Evolutionary conservation across 495 filamentous ascomycete genomes (phyloP), one percentile per base, ranked within the genome.

Genomic region (Aspergillus hancockii): DNA sequence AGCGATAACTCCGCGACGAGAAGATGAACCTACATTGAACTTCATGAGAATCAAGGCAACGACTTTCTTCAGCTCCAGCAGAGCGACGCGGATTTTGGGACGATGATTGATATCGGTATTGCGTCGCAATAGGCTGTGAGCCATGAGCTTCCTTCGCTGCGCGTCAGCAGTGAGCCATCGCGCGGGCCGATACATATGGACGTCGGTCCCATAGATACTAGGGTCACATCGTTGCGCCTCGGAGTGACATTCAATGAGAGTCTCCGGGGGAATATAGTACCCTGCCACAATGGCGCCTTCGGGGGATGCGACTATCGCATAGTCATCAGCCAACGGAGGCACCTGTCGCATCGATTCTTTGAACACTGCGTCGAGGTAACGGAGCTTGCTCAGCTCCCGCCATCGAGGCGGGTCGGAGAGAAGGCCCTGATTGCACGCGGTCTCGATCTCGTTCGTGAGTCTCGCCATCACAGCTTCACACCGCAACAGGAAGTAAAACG

Each of bases 111-210:
- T 19, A 8, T 45, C 52, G 18, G 41, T 25, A 16, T 12, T 36
- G 14, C 61, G 60, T 5, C 55, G 54, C 16, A 64, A 41, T 21
- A 69, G 23, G 9, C 8, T 38, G 18, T 63, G 49, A 3, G 58
- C 38, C 67, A 69, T 66, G 13, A 5, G 7, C 10, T 14, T 18
- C 2, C 51, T 47, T 3, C 46, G 54, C 9, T 41, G 57, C 2
- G 0, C 19, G 34, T 54, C 32, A 8, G 50, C 36, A 32, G 12
- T 45, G 8, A 84, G 70, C 82, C 83, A 86, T 34, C 83, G 64
- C 55, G 81, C 82, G 0, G 84, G 83, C 2, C 77, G 66, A 53
- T 81, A 86, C 3, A 59, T 32, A 49, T 77, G 67, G 4, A 71
- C 70, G 56, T 84, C 78, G 14, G 69, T 64, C 1, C 83, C 84